Evolutionary conservation across 495 filamentous ascomycete genomes (phyloP), one percentile per base, ranked within the genome.

Genomic region (Aspergillus incahuasiensis): DNA sequence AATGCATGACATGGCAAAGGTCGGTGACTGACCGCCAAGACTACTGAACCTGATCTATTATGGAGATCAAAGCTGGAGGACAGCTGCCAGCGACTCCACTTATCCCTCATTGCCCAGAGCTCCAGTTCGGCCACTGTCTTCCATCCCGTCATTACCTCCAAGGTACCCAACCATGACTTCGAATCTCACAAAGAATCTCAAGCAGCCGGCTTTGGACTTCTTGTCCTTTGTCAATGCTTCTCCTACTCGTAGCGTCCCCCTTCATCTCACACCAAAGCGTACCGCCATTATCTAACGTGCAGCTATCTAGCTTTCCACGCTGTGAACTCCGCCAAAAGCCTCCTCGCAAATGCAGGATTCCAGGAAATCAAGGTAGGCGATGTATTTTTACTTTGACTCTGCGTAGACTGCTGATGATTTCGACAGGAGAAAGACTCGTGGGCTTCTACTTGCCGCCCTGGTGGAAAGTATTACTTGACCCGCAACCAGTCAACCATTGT

Each of bases 401-500:
- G 11, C 8, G 22, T 32, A 8, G 20, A 12, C 30, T 51, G 25
- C 52, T 60, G 18, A 61, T 32, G 39, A 38, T 35, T 38, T 30
- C 30, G 24, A 45, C 63, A 89, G 82, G 94, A 97, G 70, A 86
- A 87, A 63, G 91, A 96, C 62, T 84, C 87, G 39, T 99, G 94
- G 94, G 78, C 85, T 16, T 84, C 86, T 7, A 81, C 75, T 34
- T 83, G 96, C 57, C 80, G 84, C 55, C 89, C 90, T 21, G 94
- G 92, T 52, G 92, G 94, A 46, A 96, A 92, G 70, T 99, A 97
- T 71, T 97, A 89, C 74, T 79, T 97, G 63, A 99, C 94, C 40
- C 85, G 94, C 42, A 99, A 99, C 73, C 87, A 83, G 52, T 95
- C 92, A 22, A 92, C 95, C 28, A 87, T 99, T 57, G 81, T 97